Evolutionary conservation across 495 filamentous ascomycete species (phyloP).

Genomic region (Penicillium arizonense): DNA sequence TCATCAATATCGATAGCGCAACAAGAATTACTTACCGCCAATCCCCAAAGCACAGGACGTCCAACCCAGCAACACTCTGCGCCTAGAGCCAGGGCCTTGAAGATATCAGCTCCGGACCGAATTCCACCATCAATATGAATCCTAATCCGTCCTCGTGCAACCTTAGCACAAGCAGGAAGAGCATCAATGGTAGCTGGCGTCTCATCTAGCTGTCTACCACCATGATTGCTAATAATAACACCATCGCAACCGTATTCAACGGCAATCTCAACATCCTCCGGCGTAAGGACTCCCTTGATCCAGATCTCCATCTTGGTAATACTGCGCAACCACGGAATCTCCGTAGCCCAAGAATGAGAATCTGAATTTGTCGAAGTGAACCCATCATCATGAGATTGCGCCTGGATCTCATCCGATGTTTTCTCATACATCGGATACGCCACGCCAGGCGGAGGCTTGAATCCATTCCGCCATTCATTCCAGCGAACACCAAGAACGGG

Average conservation of each 20-base stretch:
- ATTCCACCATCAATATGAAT: slow-evolving; percentile 70
- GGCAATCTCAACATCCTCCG: slow-evolving; percentile 53
- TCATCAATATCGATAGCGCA: not conserved
- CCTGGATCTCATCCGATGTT: slow-evolving; percentile 63
- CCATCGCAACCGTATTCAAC: slow-evolving; percentile 55
- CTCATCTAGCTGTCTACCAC: slow-evolving; percentile 66
- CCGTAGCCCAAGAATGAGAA: slow-evolving; percentile 62
- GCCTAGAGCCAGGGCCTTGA: slow-evolving; percentile 67
- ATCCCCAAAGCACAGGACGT: slow-evolving; percentile 55
- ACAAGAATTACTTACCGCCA: slow-evolving; percentile 23
- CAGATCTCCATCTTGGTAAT: slow-evolving; percentile 56
- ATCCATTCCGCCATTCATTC: slow-evolving; percentile 42
- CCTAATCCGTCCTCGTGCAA: slow-evolving; percentile 56
- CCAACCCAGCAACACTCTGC: slow-evolving; percentile 64
- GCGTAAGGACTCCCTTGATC: slow-evolving; percentile 56
- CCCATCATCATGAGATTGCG: slow-evolving; percentile 51
- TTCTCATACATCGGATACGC: slow-evolving; percentile 51
- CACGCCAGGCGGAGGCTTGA: slow-evolving; percentile 33
- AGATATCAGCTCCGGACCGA: slow-evolving; percentile 61
- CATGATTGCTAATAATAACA: slow-evolving; percentile 67
- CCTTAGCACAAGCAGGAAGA: slow-evolving; percentile 62
- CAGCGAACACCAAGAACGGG: slow-evolving; percentile 64
- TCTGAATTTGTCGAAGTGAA: slow-evolving; percentile 57
- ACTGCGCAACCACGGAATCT: slow-evolving; percentile 41
- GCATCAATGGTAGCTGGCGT: slow-evolving; percentile 59